These are phyloP conservation scores for Sextonia rubra DNA, from an alignment of 164 flowering plant species.

Conservation along the genomic window DNA sequence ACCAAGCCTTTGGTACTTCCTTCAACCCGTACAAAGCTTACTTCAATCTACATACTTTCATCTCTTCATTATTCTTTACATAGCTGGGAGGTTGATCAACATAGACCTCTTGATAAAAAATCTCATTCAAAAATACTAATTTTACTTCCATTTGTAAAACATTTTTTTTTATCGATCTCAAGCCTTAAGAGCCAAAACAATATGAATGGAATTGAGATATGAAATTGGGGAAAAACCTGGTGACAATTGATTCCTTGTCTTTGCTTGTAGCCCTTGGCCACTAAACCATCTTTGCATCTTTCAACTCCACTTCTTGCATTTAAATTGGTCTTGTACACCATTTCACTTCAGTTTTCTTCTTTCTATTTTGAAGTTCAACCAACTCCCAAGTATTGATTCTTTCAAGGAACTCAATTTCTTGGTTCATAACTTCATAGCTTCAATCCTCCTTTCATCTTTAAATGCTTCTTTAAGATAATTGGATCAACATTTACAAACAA, in stretches of 20 bases:
- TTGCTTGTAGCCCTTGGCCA: neutral
- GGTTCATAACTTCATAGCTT: neutral
- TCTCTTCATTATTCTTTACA: neutral
- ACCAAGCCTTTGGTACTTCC: neutral
- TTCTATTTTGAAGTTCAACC: neutral
- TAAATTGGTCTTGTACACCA: neutral
- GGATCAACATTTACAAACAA: neutral
- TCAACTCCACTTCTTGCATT: neutral
- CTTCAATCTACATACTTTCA: neutral
- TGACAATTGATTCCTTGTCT: neutral
- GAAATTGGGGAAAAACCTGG: neutral
- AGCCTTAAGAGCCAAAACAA: too few species aligned
- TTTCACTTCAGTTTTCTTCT: neutral
- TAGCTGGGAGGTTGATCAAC: neutral
- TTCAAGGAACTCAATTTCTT: neutral
- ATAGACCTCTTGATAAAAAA: neutral
- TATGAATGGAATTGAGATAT: too few species aligned
- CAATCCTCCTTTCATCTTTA: neutral
- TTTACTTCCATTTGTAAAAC: neutral
- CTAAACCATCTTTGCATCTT: neutral
- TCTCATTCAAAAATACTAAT: neutral
- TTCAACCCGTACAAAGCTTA: neutral
- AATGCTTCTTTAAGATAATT: neutral
- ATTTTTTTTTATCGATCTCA: too few species aligned
- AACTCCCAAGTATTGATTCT: neutral